Percentiles rank a stretch among this genome's conserved stretches.
Evolutionary conservation across 805 yeast species (phyloP).

Genomic region (Starmerella apicola): DNA sequence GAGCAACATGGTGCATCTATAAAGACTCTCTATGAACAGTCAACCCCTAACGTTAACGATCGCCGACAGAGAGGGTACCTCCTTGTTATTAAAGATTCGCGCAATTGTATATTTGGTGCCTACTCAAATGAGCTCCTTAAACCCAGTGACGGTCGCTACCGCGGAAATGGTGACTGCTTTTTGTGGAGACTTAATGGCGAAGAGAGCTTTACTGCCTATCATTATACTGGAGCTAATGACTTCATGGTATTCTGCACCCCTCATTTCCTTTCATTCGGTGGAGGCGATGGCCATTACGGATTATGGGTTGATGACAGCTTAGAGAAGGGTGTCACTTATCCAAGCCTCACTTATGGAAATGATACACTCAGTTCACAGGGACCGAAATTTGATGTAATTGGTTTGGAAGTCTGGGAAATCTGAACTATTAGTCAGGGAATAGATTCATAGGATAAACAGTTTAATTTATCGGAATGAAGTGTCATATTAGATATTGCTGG

Average conservation of each 20-base stretch:
- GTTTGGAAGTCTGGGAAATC: conserved; percentile 77
- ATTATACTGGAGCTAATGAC: conserved; percentile 80
- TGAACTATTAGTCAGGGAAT: no score
- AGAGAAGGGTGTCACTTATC: conserved; percentile 61
- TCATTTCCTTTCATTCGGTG: conserved; percentile 71
- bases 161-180: conserved; percentile 93
- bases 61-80: conserved; percentile 48
- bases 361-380: conserved; percentile 57
- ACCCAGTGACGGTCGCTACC: conserved; percentile 54
- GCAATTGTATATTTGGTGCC: conserved; percentile 61
- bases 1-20: conserved; percentile 89
- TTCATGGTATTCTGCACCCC: conserved; percentile 72
- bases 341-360: conserved; percentile 80
- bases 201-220: conserved; percentile 54
- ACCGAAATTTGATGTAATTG: conserved; percentile 55
- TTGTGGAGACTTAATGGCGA: conserved; percentile 60
- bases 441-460: no score
- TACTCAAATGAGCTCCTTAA: conserved; percentile 57
- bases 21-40: conserved; percentile 55
- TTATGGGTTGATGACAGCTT: conserved; percentile 73
- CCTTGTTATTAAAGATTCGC: conserved; percentile 53
- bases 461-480: no score
- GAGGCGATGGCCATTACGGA: conserved; percentile 88
- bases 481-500: no score
- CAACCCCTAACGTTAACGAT: conserved; percentile 36